phyloP scores from a whole-genome alignment of 306 rosid genomes.

The Dicorynia guianensis region DNA sequence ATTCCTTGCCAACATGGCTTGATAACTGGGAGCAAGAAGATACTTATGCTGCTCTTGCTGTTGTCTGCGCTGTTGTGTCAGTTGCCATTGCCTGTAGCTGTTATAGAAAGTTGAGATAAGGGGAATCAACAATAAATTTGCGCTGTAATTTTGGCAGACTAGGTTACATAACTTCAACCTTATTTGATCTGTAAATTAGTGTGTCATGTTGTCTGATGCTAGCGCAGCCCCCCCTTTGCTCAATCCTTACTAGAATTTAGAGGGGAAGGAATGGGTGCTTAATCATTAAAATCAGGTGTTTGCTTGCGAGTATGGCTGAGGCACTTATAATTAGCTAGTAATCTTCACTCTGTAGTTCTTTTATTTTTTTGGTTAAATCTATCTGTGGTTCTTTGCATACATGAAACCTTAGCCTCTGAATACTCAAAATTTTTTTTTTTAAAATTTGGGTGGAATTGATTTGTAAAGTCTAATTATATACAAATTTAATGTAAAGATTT shows the following conservation, averaged over 20 bases:
- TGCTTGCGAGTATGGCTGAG: conserved; percentile 31
- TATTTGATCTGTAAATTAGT: conserved; percentile 8
- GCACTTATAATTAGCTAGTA: conserved; percentile 30
- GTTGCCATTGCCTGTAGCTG: conserved; percentile 84
- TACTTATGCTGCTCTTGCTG: conserved; percentile 82
- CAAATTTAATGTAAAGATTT: neutral
- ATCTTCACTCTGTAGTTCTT: conserved; percentile 26
- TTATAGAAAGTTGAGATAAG: conserved; percentile 70
- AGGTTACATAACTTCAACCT: conserved; percentile 28
- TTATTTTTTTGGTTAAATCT: too few species aligned
- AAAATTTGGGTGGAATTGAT: conserved; percentile 36
- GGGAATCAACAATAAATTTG: conserved; percentile 30
- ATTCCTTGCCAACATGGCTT: conserved; percentile 76
- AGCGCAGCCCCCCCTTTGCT: conserved; percentile 34
- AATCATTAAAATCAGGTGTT: conserved; percentile 32
- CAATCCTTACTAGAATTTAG: conserved; percentile 14
- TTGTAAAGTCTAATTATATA: conserved; percentile 2
- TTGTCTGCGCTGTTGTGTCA: conserved; percentile 81
- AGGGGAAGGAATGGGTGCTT: conserved; percentile 26
- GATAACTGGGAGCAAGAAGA: conserved; percentile 95
- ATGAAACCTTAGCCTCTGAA: conserved; percentile 38
- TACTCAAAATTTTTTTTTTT: conserved; percentile 29
- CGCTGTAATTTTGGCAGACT: conserved; percentile 3
- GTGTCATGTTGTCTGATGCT: conserved; percentile 28
- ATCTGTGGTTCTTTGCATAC: conserved; percentile 34